These are phyloP conservation scores for Westerdykella sp. DNA, from an alignment of 2,329 filamentous ascomycete genomes.

Conservation along the genomic window DNA sequence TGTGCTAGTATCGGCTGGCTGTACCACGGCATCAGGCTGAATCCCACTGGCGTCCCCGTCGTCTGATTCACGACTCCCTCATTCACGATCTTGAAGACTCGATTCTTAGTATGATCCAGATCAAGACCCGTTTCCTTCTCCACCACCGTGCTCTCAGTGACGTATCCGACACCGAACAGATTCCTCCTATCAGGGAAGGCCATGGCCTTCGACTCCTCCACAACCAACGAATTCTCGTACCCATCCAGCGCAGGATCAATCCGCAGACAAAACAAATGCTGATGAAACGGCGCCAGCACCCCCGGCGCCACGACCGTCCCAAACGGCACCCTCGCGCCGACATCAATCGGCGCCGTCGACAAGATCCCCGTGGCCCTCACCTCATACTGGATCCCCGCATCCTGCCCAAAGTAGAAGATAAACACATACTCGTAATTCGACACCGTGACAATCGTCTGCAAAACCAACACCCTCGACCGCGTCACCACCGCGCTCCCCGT, in stretches of 20 bases:
- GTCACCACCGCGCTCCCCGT: constrained; percentile 17
- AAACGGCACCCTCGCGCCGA: constrained; percentile 30
- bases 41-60: constrained; percentile 47
- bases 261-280: constrained; percentile 42
- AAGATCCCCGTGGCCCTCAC: constrained; percentile 42
- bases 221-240: constrained; percentile 17
- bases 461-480: constrained; percentile 16
- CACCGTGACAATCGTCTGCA: constrained; percentile 24
- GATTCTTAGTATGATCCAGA: constrained; percentile 18
- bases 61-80: constrained; percentile 41
- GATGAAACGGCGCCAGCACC: constrained; percentile 41
- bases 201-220: constrained; percentile 9
- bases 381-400: constrained; percentile 38
- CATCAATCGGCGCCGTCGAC: constrained; percentile 36
- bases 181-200: constrained; percentile 4
- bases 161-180: constrained; percentile 19
- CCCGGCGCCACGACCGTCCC: constrained; percentile 40
- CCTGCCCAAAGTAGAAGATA: constrained; percentile 39
- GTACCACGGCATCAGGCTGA: constrained; percentile 42
- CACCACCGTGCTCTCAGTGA: constrained; percentile 8
- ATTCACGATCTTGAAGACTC: constrained; percentile 48
- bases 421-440: constrained; percentile 33
- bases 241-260: constrained; percentile 42
- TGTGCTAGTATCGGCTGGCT: constrained; percentile 23
- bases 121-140: constrained; percentile 13